Conservation (phyloP, 2,329 filamentous ascomycete species). For the Trichoderma arundinaceum region DNA sequence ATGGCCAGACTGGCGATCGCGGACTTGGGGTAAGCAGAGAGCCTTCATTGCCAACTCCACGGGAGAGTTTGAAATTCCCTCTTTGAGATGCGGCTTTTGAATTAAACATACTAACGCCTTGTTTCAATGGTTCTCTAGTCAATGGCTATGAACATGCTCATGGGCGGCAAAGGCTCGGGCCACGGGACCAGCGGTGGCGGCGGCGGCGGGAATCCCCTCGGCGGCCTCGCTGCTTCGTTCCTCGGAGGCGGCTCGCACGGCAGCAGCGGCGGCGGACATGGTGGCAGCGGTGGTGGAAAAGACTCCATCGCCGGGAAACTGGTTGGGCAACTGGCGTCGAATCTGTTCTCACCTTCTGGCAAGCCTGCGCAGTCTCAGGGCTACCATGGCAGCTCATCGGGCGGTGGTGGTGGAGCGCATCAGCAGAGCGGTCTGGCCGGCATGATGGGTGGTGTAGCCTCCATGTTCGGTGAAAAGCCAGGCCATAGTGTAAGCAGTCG, state of each 20-base stretch:
- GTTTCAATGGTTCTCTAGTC: slow-evolving; percentile 48
- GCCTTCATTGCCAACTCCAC: not conserved
- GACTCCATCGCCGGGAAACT: slow-evolving; percentile 58
- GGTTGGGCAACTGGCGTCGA: slow-evolving; percentile 62
- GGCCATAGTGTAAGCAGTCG: slow-evolving; percentile 42
- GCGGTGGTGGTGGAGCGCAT: slow-evolving; percentile 44
- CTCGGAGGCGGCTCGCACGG: slow-evolving; percentile 46
- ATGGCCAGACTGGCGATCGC: slow-evolving; percentile 63
- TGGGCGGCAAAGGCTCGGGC: slow-evolving; percentile 52
- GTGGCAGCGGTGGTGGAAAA: slow-evolving; percentile 47
- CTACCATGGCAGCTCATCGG: slow-evolving; percentile 56
- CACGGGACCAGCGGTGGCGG: slow-evolving; percentile 40
- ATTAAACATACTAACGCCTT: slow-evolving; percentile 26
- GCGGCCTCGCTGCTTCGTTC: slow-evolving; percentile 56
- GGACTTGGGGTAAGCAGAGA: slow-evolving; percentile 65
- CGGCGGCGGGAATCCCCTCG: slow-evolving; percentile 50
- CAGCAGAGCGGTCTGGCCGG: slow-evolving; percentile 58
- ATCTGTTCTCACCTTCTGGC: slow-evolving; percentile 53
- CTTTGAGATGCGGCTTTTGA: not conserved
- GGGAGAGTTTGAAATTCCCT: not conserved
- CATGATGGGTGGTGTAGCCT: slow-evolving; percentile 61
- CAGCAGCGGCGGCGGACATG: slow-evolving; percentile 40
- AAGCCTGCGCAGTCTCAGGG: slow-evolving; percentile 55
- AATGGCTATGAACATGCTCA: slow-evolving; percentile 65
- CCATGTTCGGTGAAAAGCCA: slow-evolving; percentile 56